Evolutionary conservation across 176 grass and related monocot genomes (phyloP).

Genomic region (Zea mays): Zm-B73-REFERENCE-NAM-5.0 NC_050099.1:220678001-220678500

Average conservation of each 20-base stretch:
- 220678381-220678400: conserved; percentile 46
- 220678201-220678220: no score
- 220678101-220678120: no score
- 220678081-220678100: no score
- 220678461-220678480: conserved; percentile 65
- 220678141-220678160: no score
- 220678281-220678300: not conserved
- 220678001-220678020: no score
- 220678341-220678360: conserved; percentile 79
- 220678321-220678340: conserved; percentile 56
- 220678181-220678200: no score
- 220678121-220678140: no score
- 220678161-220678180: no score
- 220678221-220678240: not conserved
- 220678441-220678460: conserved; percentile 74
- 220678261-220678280: conserved; percentile 2
- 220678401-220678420: conserved; percentile 67
- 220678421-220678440: conserved; percentile 54
- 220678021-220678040: no score
- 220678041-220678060: no score
- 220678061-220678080: no score
- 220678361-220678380: conserved; percentile 50
- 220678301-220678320: conserved; percentile 15
- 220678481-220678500: conserved; percentile 12
- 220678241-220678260: not conserved